These are phyloP conservation scores for Ottelia alismoides DNA, from an alignment of 106 monocot genomes.

Conservation along the genomic window DNA sequence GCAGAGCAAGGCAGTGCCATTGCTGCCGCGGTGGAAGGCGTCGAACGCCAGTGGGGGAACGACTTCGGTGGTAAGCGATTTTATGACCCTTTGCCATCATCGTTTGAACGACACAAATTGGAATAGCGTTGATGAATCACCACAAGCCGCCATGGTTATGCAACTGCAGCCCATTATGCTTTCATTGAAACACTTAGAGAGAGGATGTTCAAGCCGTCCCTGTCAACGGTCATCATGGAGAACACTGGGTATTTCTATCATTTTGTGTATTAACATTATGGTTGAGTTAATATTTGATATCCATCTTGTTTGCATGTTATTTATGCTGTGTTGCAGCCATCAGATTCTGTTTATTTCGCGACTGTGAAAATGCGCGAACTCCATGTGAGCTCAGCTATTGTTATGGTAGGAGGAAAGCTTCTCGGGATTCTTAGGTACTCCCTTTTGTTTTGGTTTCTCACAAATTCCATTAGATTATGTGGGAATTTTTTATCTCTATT, in stretches of 20 bases:
- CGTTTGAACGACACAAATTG: no score
- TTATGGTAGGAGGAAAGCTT: slow-evolving; percentile 2
- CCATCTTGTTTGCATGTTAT: no score
- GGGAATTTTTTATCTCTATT: neutral
- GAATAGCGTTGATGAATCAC: no score
- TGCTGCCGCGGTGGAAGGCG: no score
- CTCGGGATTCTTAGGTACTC: slow-evolving; percentile 10
- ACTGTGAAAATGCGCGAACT: slow-evolving; percentile 10
- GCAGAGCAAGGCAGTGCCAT: no score
- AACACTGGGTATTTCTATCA: slow-evolving; percentile 3
- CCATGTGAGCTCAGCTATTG: slow-evolving; percentile 5
- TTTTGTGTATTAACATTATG: no score
- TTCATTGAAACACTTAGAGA: slow-evolving; percentile 20
- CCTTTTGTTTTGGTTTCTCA: neutral
- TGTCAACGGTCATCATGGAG: slow-evolving; percentile 10
- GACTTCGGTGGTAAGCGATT: no score
- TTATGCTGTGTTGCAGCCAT: slow-evolving; percentile 1
- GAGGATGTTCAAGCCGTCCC: slow-evolving; percentile 15
- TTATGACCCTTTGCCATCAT: no score
- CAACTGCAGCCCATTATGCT: slow-evolving; percentile 7
- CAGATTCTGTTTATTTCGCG: slow-evolving; percentile 8
- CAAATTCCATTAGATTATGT: neutral
- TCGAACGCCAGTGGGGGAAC: no score
- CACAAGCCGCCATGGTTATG: no score
- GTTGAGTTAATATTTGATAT: no score